A percentile compares a stretch with the other conserved stretches of the same genome.
Conservation (phyloP, 1,284 basidiomycete genomes). For the Fomitopsis pinicola region DNA sequence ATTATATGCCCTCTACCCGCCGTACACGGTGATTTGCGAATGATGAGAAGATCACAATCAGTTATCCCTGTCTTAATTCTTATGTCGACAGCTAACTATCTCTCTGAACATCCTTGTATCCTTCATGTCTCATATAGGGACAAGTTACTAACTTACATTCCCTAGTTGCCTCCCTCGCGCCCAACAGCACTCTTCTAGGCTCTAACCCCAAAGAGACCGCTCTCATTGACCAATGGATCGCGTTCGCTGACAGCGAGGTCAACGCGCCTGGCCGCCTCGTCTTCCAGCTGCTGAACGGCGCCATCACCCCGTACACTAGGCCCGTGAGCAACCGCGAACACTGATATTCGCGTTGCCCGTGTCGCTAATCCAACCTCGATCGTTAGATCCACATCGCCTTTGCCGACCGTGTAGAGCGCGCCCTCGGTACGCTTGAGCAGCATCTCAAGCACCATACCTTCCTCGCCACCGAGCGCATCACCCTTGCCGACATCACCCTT, state of each 20-base stretch:
- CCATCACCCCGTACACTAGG: constrained; percentile 61
- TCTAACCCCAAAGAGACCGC: constrained; percentile 52
- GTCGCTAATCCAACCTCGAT: not conserved
- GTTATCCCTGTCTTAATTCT: constrained; percentile 66
- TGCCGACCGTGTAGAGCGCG: constrained; percentile 49
- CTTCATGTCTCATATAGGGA: not conserved
- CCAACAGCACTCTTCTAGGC: constrained; percentile 66
- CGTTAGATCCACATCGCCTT: constrained; percentile 51
- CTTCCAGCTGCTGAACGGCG: constrained; percentile 32
- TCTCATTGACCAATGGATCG: constrained; percentile 65
- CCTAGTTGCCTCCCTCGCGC: constrained; percentile 71
- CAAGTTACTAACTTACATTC: constrained; percentile 13
- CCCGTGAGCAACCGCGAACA: constrained; percentile 31
- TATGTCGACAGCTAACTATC: constrained; percentile 29
- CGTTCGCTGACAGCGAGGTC: constrained; percentile 61
- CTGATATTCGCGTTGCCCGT: constrained; percentile 19
- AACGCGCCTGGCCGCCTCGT: constrained; percentile 22
- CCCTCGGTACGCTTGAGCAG: constrained; percentile 66
- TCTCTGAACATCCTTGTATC: constrained; percentile 28
- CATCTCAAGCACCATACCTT: constrained; percentile 82
- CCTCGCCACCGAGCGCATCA: constrained; percentile 92
- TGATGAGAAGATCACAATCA: constrained; percentile 23
- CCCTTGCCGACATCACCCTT: constrained; percentile 83
- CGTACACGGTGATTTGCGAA: not conserved
- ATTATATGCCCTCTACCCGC: constrained; percentile 15